Evolutionary conservation across 2,329 filamentous ascomycete genomes (phyloP), one percentile per base, ranked within the genome.

Genomic region (Colletotrichum higginsianum): DNA sequence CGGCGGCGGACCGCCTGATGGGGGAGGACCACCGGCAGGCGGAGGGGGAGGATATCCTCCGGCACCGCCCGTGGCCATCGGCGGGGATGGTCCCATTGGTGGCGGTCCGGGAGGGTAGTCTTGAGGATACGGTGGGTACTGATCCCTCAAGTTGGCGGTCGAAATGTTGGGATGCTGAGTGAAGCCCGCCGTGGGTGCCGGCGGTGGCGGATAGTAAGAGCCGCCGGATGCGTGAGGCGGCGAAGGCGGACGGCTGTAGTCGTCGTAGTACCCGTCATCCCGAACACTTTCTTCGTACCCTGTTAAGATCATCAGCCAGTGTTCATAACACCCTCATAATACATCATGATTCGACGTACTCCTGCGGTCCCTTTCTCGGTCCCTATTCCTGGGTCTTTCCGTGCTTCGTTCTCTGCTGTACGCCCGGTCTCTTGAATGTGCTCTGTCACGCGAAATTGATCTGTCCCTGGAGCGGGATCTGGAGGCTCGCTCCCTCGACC

Each of bases 221-320:
- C 86, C 86, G n/a, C 86, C 86, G 2, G 86, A 88, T 4, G 86
- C 86, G 65, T 82, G 85, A 3, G 85, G 84, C 0, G 86, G 86
- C 2, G 86, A 88, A 6, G 83, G 82, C 5, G 82, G 79, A 13
- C 81, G 82, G 49, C 78, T 76, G 63, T 80, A 77, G 55, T 80
- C 77, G 50, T 82, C 78, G 67, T 83, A 82, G 73, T 84, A 81
- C 21, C 71, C 76, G 38, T 81, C 79, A 55, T 79, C 77, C 4
- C 77, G 75, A 15, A 75, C 74, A n/a, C 83, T 81, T 9, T 82
- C 81, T 53, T 81, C 79, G 61, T 81, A 81, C 26, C 78, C 82
- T 84, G 75, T 52, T 23, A 50, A 67, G 46, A 46, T 53, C 63
- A 67, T 78, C 60, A 77, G 74, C 56, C 8, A 40, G 16, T 40